Conservation (phyloP, 805 yeast species). For the Metschnikowia hibisci region DNA sequence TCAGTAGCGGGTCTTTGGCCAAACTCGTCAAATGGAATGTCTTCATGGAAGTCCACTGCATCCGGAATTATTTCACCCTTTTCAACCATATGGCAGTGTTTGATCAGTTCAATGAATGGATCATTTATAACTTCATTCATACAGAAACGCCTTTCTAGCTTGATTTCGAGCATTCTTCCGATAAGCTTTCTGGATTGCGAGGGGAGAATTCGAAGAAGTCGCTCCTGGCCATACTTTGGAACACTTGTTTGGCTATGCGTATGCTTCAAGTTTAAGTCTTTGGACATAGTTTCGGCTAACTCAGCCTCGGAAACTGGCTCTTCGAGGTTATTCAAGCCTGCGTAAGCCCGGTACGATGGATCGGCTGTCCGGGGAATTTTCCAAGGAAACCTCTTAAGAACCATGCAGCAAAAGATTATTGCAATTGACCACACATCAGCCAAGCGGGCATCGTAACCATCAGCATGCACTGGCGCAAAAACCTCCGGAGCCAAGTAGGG, state of each 20-base stretch:
- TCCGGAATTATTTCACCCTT: slow-evolving; percentile 8
- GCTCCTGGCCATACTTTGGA: slow-evolving; percentile 57
- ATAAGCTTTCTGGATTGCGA: slow-evolving; percentile 58
- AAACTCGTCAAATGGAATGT: not conserved
- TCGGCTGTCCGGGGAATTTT: slow-evolving; percentile 80
- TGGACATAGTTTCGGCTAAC: slow-evolving; percentile 10
- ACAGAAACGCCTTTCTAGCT: slow-evolving; percentile 53
- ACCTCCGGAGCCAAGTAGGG: slow-evolving; percentile 96
- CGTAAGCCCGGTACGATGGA: slow-evolving; percentile 67
- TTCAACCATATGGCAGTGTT: slow-evolving; percentile 44
- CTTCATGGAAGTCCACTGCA: slow-evolving; percentile 3
- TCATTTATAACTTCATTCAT: slow-evolving; percentile 55
- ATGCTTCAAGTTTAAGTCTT: slow-evolving; percentile 10
- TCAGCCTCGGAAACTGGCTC: slow-evolving; percentile 13
- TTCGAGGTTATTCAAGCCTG: slow-evolving; percentile 12
- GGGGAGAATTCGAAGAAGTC: slow-evolving; percentile 71
- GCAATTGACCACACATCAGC: slow-evolving; percentile 95
- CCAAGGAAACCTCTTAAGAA: slow-evolving; percentile 90
- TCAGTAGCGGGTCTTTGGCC: slow-evolving; percentile 4
- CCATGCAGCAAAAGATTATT: slow-evolving; percentile 87
- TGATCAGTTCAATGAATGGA: slow-evolving; percentile 55
- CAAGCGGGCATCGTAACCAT: slow-evolving; percentile 76
- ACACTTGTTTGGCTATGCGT: slow-evolving; percentile 6
- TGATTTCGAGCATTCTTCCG: slow-evolving; percentile 58
- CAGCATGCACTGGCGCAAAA: slow-evolving; percentile 34